A percentile compares a stretch with the other conserved stretches of the same genome.
Conservation (phyloP, 139 green algal species). For the Zygnema cylindricum region DNA sequence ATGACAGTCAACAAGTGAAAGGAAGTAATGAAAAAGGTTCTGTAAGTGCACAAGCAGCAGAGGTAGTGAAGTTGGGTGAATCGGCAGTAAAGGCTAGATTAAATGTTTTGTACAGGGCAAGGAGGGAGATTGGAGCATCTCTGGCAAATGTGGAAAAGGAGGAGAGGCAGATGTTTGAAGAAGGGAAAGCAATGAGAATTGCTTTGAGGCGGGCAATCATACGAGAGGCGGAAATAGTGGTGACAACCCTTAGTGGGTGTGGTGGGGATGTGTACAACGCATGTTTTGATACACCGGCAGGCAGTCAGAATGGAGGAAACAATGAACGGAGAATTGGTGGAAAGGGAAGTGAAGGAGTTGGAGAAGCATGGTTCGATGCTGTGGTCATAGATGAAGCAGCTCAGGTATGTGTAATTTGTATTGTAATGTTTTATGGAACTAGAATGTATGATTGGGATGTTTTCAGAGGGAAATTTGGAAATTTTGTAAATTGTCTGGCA, state of each 20-base stretch:
- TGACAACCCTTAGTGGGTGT: conserved; percentile 52
- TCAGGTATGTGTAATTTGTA: conserved; percentile 77
- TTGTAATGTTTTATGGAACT: no score
- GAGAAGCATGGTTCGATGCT: conserved; percentile 66
- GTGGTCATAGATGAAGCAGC: conserved; percentile 96
- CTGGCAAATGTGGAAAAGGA: conserved; percentile 22
- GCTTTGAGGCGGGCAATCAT: conserved; percentile 41
- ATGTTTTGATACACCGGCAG: background rate
- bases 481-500: no score
- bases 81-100: conserved; percentile 18
- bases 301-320: background rate
- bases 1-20: background rate
- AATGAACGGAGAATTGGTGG: background rate
- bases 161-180: conserved; percentile 14
- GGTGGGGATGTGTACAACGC: conserved; percentile 52
- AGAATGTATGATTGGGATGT: no score
- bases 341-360: conserved; percentile 23
- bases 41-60: background rate
- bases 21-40: background rate
- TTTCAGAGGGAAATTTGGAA: no score
- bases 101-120: conserved; percentile 34
- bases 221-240: conserved; percentile 50
- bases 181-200: conserved; percentile 25
- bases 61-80: conserved; percentile 27
- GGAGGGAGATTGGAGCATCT: conserved; percentile 32